phyloP scores from a whole-genome alignment of 441 rosid species.

The Gossypium davidsonii region DNA sequence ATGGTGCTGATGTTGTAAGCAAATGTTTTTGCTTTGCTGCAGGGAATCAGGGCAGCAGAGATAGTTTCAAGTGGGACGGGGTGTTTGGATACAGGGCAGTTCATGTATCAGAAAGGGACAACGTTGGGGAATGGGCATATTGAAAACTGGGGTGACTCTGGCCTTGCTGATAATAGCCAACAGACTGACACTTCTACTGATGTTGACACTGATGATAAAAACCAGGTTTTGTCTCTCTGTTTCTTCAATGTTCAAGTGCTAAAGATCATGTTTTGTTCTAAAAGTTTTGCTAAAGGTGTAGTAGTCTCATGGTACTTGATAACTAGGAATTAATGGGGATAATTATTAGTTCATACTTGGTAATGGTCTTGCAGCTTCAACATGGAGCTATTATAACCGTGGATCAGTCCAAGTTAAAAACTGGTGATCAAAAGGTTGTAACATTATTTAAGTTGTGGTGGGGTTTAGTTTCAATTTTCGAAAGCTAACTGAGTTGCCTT shows the following conservation, averaged over 20 bases:
- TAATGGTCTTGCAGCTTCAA: conserved; percentile 23
- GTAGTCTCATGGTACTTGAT: no score
- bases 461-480: background rate
- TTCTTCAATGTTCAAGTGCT: conserved; percentile 21
- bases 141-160: conserved; percentile 88
- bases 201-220: conserved; percentile 77
- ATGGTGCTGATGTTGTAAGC: background rate
- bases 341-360: no score
- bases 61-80: conserved; percentile 40
- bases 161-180: conserved; percentile 78
- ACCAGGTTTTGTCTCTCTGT: conserved; percentile 51
- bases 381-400: conserved; percentile 38
- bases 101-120: conserved; percentile 52
- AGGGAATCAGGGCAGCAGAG: conserved; percentile 45
- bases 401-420: conserved; percentile 52
- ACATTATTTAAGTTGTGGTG: background rate
- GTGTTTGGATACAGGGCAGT: conserved; percentile 73
- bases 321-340: no score
- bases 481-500: conserved; percentile 1
- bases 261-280: no score
- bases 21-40: conserved; percentile 5
- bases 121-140: conserved; percentile 51
- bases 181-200: conserved; percentile 97
- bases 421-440: conserved; percentile 63
- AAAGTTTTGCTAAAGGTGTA: no score